Base-by-base conservation (phyloP, 306 rosid genomes). In the Cicer cuneatum region DNA sequence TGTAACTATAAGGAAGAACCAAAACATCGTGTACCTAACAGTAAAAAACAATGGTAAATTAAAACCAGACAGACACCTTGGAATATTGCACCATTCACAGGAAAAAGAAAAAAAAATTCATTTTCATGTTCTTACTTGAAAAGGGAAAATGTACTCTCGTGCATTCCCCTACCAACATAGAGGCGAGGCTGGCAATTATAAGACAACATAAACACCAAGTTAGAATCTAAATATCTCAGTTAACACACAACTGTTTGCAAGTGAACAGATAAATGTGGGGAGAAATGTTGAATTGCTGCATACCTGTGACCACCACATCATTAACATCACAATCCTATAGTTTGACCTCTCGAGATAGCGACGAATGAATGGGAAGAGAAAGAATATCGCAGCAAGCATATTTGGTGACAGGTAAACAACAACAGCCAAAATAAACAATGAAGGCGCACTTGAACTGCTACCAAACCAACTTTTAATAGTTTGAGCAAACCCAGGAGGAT, bases 261-360 rank as follows among this genome's bases (percentile, higher is more conserved):
- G 43, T n/a, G 60, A 15, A 67, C 45, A 73, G 78, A 80, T 43
- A 19, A 59, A 56, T 45, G 59, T 7, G 7, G 13, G 10, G 3
- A 21, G 24, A 3, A 14, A 18, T 38, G 57, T 48, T 79, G 70
- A 4, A 66, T 38, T 21, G 45, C 6, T 16, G 48, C 83, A 38
- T 70, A 94, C 99, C 99, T 92, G 99, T 16, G 99, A 94, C 99
- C 99, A 94, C 99, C 99, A 94, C 97, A 94, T 85, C 89, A 94
- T 85, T 56, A 92, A 87, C 96, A 83, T 90, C 76, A 94, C 96
- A 70, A 92, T 83, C 81, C 86, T 87, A 78, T 88, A 92, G 86
- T 94, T 94, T 6, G 98, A 94, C 61, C 96, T 84, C 88, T 94
- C 99, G 49, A 94, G 99, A 80, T 82, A 78, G 46, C 98, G 95